Evolutionary conservation across 441 rosid genomes (phyloP), one percentile per base, ranked within the genome.

Genomic region (Hypseocharis bilobata): DNA sequence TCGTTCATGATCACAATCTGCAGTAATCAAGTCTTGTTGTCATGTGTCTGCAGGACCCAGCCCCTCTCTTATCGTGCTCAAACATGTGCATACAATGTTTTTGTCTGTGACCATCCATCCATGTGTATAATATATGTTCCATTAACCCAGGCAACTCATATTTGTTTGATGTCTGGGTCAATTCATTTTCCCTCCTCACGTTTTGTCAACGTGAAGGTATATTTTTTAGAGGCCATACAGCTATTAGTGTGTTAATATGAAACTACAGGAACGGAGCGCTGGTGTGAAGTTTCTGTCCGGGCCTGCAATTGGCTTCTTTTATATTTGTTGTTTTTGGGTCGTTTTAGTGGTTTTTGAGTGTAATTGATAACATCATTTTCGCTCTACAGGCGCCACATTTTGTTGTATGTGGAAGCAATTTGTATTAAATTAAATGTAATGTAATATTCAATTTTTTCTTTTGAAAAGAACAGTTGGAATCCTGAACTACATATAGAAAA

Each of bases 81-180:
- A 52, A 62, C 68, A 62, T 84, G 78, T 84, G 86, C 85, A 83
- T 80, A 80, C 70, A 79, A 62, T 32, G 49, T 63, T 70, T 60
- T 76, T 23, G 65, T 68, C 40, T 60, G 62, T 72, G 62, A 65
- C 26, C 70, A 62, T 74, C 75, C 66, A 52, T 73, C 6, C 22
- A 57, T 57, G 70, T 78, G 83, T 70, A 84, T 72, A 64, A 67
- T 63, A 60, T 2, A 30, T 34, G 20, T 63, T 32, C 14, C 6
- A 28, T 55, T 44, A 64, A 40, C 58, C 67, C 68, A 26, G 82
- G 71, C 79, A 51, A 64, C 60, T n/a, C 68, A 69, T 60, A 49
- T 47, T 65, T 57, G 61, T 71, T 27, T 64, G 66, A 72, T 62
- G 70, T 26, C 71, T 27, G 68, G 78, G 77, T 68, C 64, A 38